Conservation (phyloP, 108 stramenopile genomes). For the Fragilariopsis cylindrus region DNA sequence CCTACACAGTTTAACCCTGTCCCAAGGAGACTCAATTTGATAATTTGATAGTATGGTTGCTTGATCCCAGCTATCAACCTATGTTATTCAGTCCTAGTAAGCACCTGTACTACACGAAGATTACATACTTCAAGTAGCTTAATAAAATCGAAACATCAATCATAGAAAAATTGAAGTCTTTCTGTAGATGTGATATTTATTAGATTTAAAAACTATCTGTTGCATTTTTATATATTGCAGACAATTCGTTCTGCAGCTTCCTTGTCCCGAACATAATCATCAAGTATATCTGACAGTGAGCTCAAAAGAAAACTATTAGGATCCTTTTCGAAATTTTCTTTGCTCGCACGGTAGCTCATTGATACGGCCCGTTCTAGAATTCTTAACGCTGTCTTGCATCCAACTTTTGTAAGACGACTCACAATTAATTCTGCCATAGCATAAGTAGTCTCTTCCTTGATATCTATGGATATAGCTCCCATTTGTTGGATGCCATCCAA, state of each 20-base stretch:
- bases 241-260: constrained; percentile 15
- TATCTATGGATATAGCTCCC: constrained; percentile 28
- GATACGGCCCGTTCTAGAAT: constrained; percentile 66
- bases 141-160: background rate
- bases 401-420: constrained; percentile 47
- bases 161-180: background rate
- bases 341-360: constrained; percentile 15
- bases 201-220: too few species aligned
- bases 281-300: constrained; percentile 8
- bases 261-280: constrained; percentile 12
- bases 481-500: constrained; percentile 40
- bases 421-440: constrained; percentile 50
- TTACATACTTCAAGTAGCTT: too few species aligned
- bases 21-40: too few species aligned
- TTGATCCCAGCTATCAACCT: too few species aligned
- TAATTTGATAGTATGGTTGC: too few species aligned
- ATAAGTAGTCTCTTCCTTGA: background rate
- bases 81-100: too few species aligned
- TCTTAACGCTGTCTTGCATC: constrained; percentile 70
- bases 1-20: too few species aligned
- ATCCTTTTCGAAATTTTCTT: background rate
- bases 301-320: background rate
- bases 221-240: constrained; percentile 3
- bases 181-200: too few species aligned
- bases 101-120: too few species aligned